These are phyloP conservation scores for Penicillium arizonense DNA, from an alignment of 495 filamentous ascomycete species.

Conservation along the genomic window DNA sequence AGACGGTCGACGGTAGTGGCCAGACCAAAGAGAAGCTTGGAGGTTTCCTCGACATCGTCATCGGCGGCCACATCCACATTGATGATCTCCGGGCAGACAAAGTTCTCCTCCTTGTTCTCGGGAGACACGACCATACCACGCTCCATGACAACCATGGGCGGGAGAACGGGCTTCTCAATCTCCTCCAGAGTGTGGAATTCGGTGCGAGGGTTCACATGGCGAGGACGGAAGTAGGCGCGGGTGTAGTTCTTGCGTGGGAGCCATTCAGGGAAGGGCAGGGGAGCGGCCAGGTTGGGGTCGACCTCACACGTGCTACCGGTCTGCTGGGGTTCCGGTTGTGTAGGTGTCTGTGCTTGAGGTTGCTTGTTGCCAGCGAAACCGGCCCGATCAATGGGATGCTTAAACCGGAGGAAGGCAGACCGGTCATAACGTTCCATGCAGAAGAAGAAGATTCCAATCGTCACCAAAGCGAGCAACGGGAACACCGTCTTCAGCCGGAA, in stretches of 20 bases:
- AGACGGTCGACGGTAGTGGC: constrained; percentile 51
- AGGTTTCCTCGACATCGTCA: constrained; percentile 47
- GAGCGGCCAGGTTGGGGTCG: constrained; percentile 36
- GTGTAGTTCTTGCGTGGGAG: constrained; percentile 50
- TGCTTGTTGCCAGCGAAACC: constrained; percentile 9
- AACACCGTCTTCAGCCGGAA: constrained; percentile 46
- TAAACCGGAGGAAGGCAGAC: constrained; percentile 42
- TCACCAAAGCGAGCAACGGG: constrained; percentile 42
- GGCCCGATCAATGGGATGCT: constrained; percentile 36
- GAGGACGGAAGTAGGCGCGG: constrained; percentile 46
- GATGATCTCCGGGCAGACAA: constrained; percentile 47
- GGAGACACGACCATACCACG: constrained; percentile 45
- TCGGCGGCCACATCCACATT: constrained; percentile 45
- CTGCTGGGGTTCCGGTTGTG: constrained; percentile 12
- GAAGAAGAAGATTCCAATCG: constrained; percentile 47
- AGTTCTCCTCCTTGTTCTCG: constrained; percentile 30
- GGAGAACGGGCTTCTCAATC: constrained; percentile 42
- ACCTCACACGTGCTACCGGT: constrained; percentile 31
- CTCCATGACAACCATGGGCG: constrained; percentile 46
- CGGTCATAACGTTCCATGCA: constrained; percentile 46
- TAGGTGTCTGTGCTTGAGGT: constrained; percentile 17
- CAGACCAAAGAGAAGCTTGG: constrained; percentile 51
- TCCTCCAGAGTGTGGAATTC: constrained; percentile 44
- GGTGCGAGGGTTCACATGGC: constrained; percentile 35
- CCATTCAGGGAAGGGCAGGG: constrained; percentile 45